Evolutionary conservation across 2,329 filamentous ascomycete genomes (phyloP), one percentile per base, ranked within the genome.

Genomic region (Fusarium sp.): DNA sequence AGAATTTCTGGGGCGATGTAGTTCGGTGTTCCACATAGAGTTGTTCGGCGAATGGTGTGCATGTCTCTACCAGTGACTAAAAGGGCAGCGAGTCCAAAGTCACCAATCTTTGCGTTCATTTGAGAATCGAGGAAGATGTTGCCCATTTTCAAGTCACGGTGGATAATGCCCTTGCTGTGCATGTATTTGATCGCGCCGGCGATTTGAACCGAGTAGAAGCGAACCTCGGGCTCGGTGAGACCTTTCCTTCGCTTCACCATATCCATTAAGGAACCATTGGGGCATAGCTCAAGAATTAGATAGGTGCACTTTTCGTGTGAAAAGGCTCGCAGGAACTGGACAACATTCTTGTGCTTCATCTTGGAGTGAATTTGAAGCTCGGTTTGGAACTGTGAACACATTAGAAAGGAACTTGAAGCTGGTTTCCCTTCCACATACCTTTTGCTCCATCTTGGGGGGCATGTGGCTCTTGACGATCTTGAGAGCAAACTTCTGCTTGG

Each of bases 301-400:
- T 97, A 99, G 60, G 96, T 98, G 78, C 91, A 95, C 69, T 89
- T 90, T 71, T 94, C 87, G 79, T 95, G 97, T 14, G 95, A 92
- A 78, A 99, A 99, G 34, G 96, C 96, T 73, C 95, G 90, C 75
- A 97, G 90, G 79, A 99, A 99, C 74, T 95, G 92, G 68, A 99
- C 96, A 71, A 99, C 95, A 79, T 98, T 97, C 54, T 92, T 92
- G 77, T 99, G 96, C 60, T 91, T 90, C 90, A 99, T 95, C 79
- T 98, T 99, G 43, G 96, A 98, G 82, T 99, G 96, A 64, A 99
- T 98, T 81, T 98, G 95, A 8, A 99, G 88, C 80, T 99, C 96
- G 22, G 88, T 89, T 89, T 91, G 89, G 74, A 91, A 91, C 88
- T 90, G 46, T 13, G 28, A 18, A 42, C 2, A 15, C 18, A 70